phyloP scores from a whole-genome alignment of 768 basidiomycete species.

The Tylopilus felleus region DNA sequence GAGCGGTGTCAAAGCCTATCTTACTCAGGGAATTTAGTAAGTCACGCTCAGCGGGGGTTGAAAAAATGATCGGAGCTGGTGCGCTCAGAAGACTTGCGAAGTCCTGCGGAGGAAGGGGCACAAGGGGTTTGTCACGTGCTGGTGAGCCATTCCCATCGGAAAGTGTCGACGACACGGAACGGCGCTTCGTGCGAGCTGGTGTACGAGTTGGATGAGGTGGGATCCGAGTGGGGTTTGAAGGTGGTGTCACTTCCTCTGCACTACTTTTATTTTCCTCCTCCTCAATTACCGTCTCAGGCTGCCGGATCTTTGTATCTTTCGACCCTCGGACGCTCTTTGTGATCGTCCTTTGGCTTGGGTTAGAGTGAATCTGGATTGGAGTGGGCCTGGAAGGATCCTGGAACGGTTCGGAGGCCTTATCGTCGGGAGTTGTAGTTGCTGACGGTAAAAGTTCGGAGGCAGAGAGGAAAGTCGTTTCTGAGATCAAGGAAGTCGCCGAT shows the following conservation, averaged over 20 bases:
- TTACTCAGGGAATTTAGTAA: conserved; percentile 70
- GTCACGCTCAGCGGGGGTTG: conserved; percentile 75
- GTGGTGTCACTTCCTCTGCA: conserved; percentile 3
- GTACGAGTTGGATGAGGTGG: conserved; percentile 78
- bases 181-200: conserved; percentile 91
- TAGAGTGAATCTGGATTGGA: conserved; percentile 42
- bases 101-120: conserved; percentile 45
- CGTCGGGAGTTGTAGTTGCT: conserved; percentile 57
- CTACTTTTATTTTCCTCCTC: conserved; percentile 36
- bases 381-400: conserved; percentile 19
- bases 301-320: conserved; percentile 35
- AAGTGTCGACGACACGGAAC: conserved; percentile 87
- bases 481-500: conserved; percentile 41
- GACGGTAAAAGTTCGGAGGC: conserved; percentile 51
- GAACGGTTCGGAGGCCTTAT: conserved; percentile 43
- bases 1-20: conserved; percentile 89
- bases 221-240: conserved; percentile 21
- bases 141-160: conserved; percentile 59
- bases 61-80: conserved; percentile 81
- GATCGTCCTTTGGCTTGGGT: conserved; percentile 59
- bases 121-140: conserved; percentile 42
- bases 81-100: conserved; percentile 61
- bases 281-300: conserved; percentile 51
- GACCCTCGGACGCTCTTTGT: conserved; percentile 36
- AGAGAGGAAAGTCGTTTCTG: conserved; percentile 49